Evolutionary conservation across 371 early-diverging fungal species (phyloP).

Genomic region (Lichtheimia ornata): DNA sequence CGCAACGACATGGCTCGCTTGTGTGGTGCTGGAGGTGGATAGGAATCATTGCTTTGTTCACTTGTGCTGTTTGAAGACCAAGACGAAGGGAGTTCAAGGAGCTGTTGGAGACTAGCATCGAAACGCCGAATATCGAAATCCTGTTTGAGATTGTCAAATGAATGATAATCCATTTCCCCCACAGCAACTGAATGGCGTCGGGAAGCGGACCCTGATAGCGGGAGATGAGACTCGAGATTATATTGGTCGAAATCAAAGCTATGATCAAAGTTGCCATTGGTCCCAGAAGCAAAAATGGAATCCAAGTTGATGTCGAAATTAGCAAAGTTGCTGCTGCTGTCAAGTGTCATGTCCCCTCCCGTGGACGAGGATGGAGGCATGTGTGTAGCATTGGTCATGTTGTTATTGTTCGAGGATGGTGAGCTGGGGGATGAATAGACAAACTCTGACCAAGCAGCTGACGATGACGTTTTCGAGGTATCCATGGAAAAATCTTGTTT

Average conservation of each 20-base stretch:
- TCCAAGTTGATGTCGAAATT: constrained; percentile 11
- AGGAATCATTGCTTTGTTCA: constrained; percentile 4
- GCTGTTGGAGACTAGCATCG: constrained; percentile 23
- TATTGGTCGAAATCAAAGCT: constrained; percentile 11
- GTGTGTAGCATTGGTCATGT: neutral
- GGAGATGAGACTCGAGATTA: constrained; percentile 1
- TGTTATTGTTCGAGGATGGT: constrained; percentile 12
- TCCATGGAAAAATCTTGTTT: constrained; percentile 23
- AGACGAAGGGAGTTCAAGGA: constrained; percentile 18
- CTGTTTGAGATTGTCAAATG: constrained; percentile 16
- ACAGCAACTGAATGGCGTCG: constrained; percentile 37
- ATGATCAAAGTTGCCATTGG: constrained; percentile 6
- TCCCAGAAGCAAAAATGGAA: constrained; percentile 3
- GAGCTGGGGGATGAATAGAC: constrained; percentile 29
- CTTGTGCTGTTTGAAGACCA: constrained; percentile 12
- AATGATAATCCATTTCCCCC: constrained; percentile 28
- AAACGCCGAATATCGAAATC: constrained; percentile 20
- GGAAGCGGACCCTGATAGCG: constrained; percentile 10
- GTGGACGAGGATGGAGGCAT: neutral
- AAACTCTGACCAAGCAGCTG: constrained; percentile 26
- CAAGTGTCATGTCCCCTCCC: neutral
- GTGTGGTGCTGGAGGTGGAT: constrained; percentile 12
- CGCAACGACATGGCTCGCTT: constrained; percentile 37
- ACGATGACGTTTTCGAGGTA: constrained; percentile 6
- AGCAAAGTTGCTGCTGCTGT: constrained; percentile 1